Base-by-base conservation (phyloP, 2,329 filamentous ascomycete genomes). In the Botrytis squamosa region DNA sequence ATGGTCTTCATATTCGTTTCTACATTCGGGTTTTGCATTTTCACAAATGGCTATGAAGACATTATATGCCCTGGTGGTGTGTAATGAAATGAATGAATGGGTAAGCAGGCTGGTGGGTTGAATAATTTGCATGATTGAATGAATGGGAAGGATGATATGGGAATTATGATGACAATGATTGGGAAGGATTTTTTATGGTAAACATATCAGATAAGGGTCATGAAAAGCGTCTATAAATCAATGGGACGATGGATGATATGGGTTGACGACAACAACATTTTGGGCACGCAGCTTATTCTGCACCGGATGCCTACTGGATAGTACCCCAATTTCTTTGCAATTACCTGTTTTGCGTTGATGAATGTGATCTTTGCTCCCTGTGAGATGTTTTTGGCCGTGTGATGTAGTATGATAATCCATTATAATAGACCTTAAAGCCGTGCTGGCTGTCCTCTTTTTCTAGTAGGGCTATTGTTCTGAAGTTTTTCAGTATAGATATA, bases 1-100 rank as follows among this genome's bases (percentile, higher is more conserved):
- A 59, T 60, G 22, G 44, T 40, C 25, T 57, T 49, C 63, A 20
- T 55, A 59, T 46, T 68, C 38, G 59, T 49, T 60, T 57, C 49
- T 33, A n/a, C 38, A 44, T 38, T 7, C 38, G 18, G 6, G 10
- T 33, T 57, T 29, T 57, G 49, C 66, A 42, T 57, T 33, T 68
- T 7, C 66, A 69, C n/a, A 69, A 57, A 59, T 25, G 33, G 36
- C 36, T 16, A 33, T n/a, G 63, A 52, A 59, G n/a, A 33, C 5
- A 62, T 42, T 69, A 73, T 69, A 59, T 49, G 64, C 71, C 71
- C 42, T 20, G 55, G 63, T 49, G 71, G 55, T 62, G 46, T 73
- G n/a, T 69, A 69, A 69, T 72, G 36, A 36, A 16, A 49, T 33
- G 52, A 10, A 46, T 33, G 14, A 36, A 25, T 25, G 38, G 4